Evolutionary conservation across 495 filamentous ascomycete genomes (phyloP), one percentile per base, ranked within the genome.

Genomic region (Aspergillus asperescens): DNA sequence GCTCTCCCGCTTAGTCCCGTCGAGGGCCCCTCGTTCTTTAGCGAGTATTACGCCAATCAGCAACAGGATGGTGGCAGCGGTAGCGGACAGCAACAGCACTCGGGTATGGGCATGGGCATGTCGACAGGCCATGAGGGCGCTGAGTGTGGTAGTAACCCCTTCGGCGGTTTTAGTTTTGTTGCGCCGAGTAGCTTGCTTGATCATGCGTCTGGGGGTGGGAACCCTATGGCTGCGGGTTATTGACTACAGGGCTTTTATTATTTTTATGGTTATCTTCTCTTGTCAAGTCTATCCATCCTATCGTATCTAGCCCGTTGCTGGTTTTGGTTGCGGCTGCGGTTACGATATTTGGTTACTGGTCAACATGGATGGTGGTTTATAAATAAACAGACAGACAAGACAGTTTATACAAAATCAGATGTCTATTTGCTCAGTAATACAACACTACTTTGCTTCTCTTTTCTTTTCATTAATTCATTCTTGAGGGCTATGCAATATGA

Each of bases 131-230:
- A 61, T 22, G 48, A 54, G 9, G 61, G 48, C 8, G 22, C 43
- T 22, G 35, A 50, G 16, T 70, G 54, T 7, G 82, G 80, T 58
- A 78, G 81, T 32, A 81, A 96, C 68, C 82, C 82, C 1, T 97
- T 98, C 72, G 90, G 91, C 13, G 93, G 94, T 2, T 98, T 98
- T 65, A 95, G 89, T 69, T 98, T 88, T 67, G 91, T 96, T 52
- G 94, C 90, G 18, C 87, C 88, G 45, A 85, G 78, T 63, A 95
- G 91, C 62, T 66, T 97, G 65, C 76, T 98, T 45, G 88, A 89
- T 62, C 74, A 78, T 54, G 70, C 69, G n/a, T n/a, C n/a, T 19
- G 22, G 49, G n/a, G 48, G 43, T 5, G 27, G 65, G 6, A 66
- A 67, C 15, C 58, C 60, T 25, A 59, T 66, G 57, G 57, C 61